phyloP scores from a whole-genome alignment of 2,329 filamentous ascomycete species.

The Lasiodiplodia theobromae region DNA sequence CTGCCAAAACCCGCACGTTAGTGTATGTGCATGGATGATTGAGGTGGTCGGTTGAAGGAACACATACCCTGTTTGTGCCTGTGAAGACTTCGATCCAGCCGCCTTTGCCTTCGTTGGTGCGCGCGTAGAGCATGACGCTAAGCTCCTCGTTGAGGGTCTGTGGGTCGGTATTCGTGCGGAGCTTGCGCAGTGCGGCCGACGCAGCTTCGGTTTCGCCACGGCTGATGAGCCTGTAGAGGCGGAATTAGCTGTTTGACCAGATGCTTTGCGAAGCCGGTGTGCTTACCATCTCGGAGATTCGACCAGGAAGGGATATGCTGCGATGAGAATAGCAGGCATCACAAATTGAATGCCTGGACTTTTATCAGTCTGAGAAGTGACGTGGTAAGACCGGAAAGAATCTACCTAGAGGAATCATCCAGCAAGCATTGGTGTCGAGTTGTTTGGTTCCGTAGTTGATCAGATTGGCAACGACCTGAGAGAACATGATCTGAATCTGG shows the following conservation, averaged over 20 bases:
- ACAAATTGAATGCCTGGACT: slow-evolving; percentile 16
- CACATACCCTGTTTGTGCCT: slow-evolving; percentile 13
- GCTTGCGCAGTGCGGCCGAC: slow-evolving; percentile 12
- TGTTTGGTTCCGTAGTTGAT: slow-evolving; percentile 27
- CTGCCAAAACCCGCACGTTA: neutral
- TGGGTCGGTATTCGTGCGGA: slow-evolving; percentile 14
- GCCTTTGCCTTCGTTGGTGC: slow-evolving; percentile 22
- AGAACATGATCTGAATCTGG: slow-evolving; percentile 28
- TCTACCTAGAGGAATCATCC: slow-evolving; percentile 23
- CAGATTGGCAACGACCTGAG: slow-evolving; percentile 16
- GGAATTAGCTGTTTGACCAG: neutral
- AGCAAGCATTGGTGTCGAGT: slow-evolving; percentile 22
- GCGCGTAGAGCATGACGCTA: slow-evolving; percentile 20
- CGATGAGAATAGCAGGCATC: slow-evolving; percentile 19
- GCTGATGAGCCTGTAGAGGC: slow-evolving; percentile 15
- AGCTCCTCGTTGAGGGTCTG: slow-evolving; percentile 16
- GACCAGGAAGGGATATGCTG: slow-evolving; percentile 22
- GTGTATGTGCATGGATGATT: neutral
- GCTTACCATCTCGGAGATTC: slow-evolving; percentile 22
- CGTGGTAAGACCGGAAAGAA: neutral
- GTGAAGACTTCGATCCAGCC: slow-evolving; percentile 15
- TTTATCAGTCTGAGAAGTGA: neutral
- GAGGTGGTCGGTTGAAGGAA: neutral
- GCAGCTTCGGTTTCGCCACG: slow-evolving; percentile 18
- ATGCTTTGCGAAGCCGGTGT: neutral